A percentile compares a stretch with the other conserved stretches of the same genome.
Evolutionary conservation across 2,329 filamentous ascomycete species (phyloP).

Genomic region (Torrubiella hemipterigena): DNA sequence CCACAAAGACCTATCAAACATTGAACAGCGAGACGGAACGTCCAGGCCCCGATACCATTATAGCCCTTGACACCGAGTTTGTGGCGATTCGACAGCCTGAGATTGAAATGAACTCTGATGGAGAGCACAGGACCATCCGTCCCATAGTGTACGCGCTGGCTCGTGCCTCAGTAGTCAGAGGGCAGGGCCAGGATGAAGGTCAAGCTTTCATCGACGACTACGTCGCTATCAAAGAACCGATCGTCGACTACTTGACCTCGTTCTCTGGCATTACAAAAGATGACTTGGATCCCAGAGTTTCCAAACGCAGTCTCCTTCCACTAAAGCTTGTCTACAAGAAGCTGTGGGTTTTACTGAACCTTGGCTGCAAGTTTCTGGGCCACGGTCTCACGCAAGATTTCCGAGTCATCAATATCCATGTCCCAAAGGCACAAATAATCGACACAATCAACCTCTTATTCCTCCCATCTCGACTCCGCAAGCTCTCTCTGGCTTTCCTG

Average conservation of each 20-base stretch:
- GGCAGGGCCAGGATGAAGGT: conserved; percentile 65
- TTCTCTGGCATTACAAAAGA: conserved; percentile 84
- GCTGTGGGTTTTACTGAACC: conserved; percentile 88
- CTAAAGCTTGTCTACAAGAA: conserved; percentile 96
- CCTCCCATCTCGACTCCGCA: conserved; percentile 68
- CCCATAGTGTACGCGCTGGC: conserved; percentile 85
- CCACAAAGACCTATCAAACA: conserved; percentile 44
- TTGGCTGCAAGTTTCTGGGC: conserved; percentile 87
- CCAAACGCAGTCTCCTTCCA: conserved; percentile 70
- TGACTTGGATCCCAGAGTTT: conserved; percentile 70
- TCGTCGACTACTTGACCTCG: conserved; percentile 89
- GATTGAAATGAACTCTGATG: conserved; percentile 92
- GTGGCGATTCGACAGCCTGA: conserved; percentile 87
- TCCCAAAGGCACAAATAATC: conserved; percentile 80
- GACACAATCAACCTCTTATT: conserved; percentile 92
- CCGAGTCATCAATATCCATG: conserved; percentile 94
- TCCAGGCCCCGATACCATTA: conserved; percentile 59
- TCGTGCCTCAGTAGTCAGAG: conserved; percentile 82
- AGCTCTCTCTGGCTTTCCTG: conserved; percentile 80
- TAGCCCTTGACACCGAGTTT: conserved; percentile 93
- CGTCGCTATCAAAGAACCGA: conserved; percentile 77
- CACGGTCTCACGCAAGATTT: conserved; percentile 94
- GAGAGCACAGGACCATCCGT: conserved; percentile 80
- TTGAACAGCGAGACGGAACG: conserved; percentile 48
- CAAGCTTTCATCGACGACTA: conserved; percentile 95